Evolutionary conservation across 768 basidiomycete genomes (phyloP), one percentile per base, ranked within the genome.

Genomic region (Suillus subalutaceus): DNA sequence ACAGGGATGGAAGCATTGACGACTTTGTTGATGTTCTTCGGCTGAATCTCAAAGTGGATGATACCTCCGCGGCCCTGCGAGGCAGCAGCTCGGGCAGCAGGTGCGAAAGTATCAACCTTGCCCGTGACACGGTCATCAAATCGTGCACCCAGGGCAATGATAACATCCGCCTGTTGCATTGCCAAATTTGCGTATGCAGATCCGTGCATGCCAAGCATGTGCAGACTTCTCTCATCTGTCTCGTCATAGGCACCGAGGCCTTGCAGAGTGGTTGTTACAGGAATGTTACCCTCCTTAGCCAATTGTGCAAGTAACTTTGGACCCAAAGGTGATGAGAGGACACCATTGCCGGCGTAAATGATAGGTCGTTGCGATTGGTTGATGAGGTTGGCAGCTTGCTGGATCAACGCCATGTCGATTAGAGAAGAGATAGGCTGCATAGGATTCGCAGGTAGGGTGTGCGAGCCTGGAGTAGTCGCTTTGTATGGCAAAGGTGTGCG

Each of bases 181-280:
- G 97, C 97, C 52, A 97, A 80, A 81, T 99, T 99, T 72, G 97
- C 97, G 73, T 98, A 98, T 6, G 96, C 95, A 37, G 89, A 89
- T 6, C 97, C 97, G 81, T 99, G 97, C 97, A 99, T 98, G 65
- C 97, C 97, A 64, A 99, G 87, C 97, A 99, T 99, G 78, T 98
- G 96, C 74, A 99, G 80, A 69, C 91, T 90, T 78, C 85, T 88
- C 43, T 90, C 88, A 78, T 94, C 86, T 62, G 85, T 87, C 83
- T 99, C 97, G 79, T 99, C 96, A 74, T 93, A 99, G 3, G 92
- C 90, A 67, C 97, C 97, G 55, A 99, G 89, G 64, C 97, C 97
- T 73, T 97, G 96, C 13, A 99, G 80, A 50, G 97, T 98, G 23
- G 97, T 99, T 67, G 94, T 97, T 55, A 99, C 96, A 64, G 97